Evolutionary conservation across 495 filamentous ascomycete species (phyloP).

Genomic region (Lophiostoma macrostomum): DNA sequence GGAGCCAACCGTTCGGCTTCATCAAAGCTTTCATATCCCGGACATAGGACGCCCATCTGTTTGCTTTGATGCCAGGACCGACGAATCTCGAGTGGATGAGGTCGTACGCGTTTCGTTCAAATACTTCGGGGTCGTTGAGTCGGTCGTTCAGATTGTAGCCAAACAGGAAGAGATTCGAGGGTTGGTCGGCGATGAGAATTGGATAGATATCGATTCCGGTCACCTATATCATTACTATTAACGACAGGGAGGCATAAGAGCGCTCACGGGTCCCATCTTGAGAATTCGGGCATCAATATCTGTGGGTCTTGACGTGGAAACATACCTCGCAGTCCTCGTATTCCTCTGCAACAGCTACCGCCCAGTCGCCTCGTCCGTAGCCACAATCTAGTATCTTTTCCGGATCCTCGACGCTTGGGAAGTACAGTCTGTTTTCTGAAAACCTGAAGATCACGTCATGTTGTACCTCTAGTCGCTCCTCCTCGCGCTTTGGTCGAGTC

Average conservation of each 20-base stretch:
- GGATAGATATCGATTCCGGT: conserved; percentile 36
- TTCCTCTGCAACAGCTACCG: conserved; percentile 68
- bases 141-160: conserved; percentile 38
- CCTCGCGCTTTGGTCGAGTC: conserved; percentile 64
- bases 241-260: neutral
- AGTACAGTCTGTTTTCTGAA: conserved; percentile 75
- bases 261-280: too few relatives aligned
- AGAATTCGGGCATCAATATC: neutral
- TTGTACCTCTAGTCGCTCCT: conserved; percentile 68
- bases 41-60: conserved; percentile 77
- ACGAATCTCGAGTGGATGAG: conserved; percentile 86
- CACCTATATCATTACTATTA: conserved; percentile 15
- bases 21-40: conserved; percentile 68
- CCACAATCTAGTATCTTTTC: conserved; percentile 42
- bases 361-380: conserved; percentile 64
- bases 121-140: conserved; percentile 29
- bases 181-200: conserved; percentile 15
- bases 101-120: conserved; percentile 69
- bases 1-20: conserved; percentile 78
- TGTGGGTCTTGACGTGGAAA: neutral
- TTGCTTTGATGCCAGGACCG: conserved; percentile 68
- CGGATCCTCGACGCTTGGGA: conserved; percentile 66
- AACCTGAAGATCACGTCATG: conserved; percentile 67
- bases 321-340: conserved; percentile 73
- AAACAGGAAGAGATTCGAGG: conserved; percentile 28